Evolutionary conservation across 805 yeast species (phyloP).

Genomic region (Kodamaea neixiangensis): DNA sequence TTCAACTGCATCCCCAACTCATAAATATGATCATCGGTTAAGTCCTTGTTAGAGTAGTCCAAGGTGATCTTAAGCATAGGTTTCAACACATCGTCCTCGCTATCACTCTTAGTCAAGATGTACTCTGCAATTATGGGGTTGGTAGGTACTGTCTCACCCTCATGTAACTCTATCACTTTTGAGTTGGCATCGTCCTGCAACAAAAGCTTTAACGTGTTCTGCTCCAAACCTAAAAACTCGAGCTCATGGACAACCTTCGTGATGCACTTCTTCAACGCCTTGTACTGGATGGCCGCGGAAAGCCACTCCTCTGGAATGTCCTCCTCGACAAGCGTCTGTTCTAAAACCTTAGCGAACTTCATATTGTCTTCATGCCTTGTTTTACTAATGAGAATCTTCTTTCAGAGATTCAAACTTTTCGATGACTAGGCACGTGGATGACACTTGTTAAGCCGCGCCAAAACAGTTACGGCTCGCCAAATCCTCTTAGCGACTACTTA

Average conservation of each 20-base stretch:
- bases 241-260: slow-evolving; percentile 66
- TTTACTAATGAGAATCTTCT: background rate
- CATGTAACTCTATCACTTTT: slow-evolving; percentile 33
- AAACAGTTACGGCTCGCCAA: background rate
- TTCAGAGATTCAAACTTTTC: background rate
- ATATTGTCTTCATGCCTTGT: slow-evolving; percentile 30
- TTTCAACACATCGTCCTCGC: slow-evolving; percentile 26
- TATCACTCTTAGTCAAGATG: slow-evolving; percentile 33
- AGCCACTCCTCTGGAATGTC: slow-evolving; percentile 70
- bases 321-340: slow-evolving; percentile 60
- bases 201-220: slow-evolving; percentile 41
- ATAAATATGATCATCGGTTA: slow-evolving; percentile 35
- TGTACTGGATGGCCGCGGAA: slow-evolving; percentile 68
- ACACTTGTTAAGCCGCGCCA: background rate
- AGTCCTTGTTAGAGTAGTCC: slow-evolving; percentile 29
- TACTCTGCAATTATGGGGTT: slow-evolving; percentile 47
- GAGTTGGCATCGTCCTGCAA: slow-evolving; percentile 29
- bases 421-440: slow-evolving; percentile 3
- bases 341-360: slow-evolving; percentile 77
- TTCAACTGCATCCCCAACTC: slow-evolving; percentile 32
- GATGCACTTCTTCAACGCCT: slow-evolving; percentile 67
- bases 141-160: slow-evolving; percentile 32
- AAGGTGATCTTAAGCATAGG: slow-evolving; percentile 43
- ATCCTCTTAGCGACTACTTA: background rate
- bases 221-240: slow-evolving; percentile 55